Conservation (phyloP, 257 asterid species). For the Solanum dulcamara region DNA sequence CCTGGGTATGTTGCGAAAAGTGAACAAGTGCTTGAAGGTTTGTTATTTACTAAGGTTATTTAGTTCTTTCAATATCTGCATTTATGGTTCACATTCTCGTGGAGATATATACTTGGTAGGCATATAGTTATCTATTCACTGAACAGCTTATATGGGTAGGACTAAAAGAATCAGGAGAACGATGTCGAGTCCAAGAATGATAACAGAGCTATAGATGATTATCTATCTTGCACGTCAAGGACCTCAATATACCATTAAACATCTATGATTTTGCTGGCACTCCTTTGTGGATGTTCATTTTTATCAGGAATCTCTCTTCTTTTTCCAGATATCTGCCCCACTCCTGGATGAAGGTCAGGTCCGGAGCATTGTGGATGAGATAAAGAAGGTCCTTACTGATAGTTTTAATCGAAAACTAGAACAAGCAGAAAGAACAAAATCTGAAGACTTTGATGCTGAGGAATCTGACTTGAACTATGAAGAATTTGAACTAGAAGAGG, state of each 20-base stretch:
- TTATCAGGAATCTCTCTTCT: not conserved
- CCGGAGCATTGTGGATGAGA: conserved; percentile 45
- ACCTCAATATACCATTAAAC: not conserved
- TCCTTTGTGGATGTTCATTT: not conserved
- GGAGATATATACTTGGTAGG: not conserved
- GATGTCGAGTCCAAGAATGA: not conserved
- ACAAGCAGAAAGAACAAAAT: conserved; percentile 73
- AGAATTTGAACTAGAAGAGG: conserved; percentile 96
- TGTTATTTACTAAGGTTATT: conserved; percentile 1
- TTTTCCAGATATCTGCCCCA: conserved; percentile 60
- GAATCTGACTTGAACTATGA: conserved; percentile 79
- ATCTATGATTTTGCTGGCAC: not conserved
- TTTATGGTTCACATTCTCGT: not conserved
- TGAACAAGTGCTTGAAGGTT: conserved; percentile 88
- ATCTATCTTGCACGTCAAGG: not conserved
- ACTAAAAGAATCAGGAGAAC: not conserved
- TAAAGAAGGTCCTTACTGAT: conserved; percentile 40
- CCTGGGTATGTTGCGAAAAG: conserved; percentile 66
- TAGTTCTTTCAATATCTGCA: not conserved
- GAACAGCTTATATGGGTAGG: not conserved
- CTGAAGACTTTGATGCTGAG: conserved; percentile 95
- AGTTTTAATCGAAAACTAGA: conserved; percentile 76
- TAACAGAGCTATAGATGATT: not conserved
- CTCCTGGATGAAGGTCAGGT: conserved; percentile 86
- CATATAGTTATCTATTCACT: not conserved